A percentile compares a stretch with the other conserved stretches of the same genome.
Conservation (phyloP, 2,329 filamentous ascomycete species). For the Colletotrichum higginsianum region DNA sequence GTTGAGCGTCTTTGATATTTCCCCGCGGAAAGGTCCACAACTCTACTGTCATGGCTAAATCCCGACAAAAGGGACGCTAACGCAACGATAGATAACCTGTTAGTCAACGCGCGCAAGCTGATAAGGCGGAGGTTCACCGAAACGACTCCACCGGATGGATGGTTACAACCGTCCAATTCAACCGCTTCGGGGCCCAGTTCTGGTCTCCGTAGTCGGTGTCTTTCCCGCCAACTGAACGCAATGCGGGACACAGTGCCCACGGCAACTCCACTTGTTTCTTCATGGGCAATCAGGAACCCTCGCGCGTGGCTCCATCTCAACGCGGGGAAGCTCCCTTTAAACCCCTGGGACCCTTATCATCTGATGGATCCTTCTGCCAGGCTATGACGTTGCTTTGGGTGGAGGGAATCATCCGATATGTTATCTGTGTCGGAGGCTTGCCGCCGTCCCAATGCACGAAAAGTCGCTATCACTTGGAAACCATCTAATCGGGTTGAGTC, state of each 20-base stretch:
- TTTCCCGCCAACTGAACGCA: constrained; percentile 14
- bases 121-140: constrained; percentile 43
- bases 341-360: constrained; percentile 23
- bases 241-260: constrained; percentile 14
- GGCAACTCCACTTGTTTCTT: constrained; percentile 29
- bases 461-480: constrained; percentile 10
- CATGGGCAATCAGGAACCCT: constrained; percentile 6
- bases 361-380: constrained; percentile 17
- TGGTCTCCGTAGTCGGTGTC: constrained; percentile 7
- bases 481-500: constrained; percentile 1
- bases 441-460: neutral
- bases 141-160: constrained; percentile 21
- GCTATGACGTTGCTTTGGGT: constrained; percentile 18
- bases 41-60: constrained; percentile 18
- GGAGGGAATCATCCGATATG: constrained; percentile 14
- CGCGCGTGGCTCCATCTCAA: constrained; percentile 9
- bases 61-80: constrained; percentile 25
- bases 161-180: neutral
- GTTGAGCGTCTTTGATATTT: constrained; percentile 36
- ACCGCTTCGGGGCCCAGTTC: constrained; percentile 20
- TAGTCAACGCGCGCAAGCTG: constrained; percentile 41
- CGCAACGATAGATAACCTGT: constrained; percentile 25
- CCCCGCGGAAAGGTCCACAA: constrained; percentile 41
- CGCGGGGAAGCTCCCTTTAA: constrained; percentile 28
- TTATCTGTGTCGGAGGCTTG: constrained; percentile 23